phyloP scores from a whole-genome alignment of 75 land plant species.

The Isoetes taiwanensis region DNA sequence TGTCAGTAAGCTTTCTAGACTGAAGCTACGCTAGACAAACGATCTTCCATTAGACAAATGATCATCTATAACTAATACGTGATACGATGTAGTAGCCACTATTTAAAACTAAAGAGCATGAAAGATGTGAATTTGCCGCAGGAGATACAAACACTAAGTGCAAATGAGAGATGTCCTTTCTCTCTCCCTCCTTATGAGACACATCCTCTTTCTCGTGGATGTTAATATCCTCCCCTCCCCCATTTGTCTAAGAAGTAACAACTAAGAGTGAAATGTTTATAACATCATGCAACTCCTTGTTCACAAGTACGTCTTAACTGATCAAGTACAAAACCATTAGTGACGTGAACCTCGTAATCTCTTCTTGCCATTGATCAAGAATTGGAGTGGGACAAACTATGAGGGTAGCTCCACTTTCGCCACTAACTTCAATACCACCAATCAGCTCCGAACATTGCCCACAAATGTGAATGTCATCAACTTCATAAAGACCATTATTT shows the following conservation, averaged over 20 bases:
- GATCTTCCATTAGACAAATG: too few relatives aligned
- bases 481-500: constrained; percentile 17
- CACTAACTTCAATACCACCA: constrained; percentile 45
- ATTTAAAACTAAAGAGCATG: too few relatives aligned
- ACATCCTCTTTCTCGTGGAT: too few relatives aligned
- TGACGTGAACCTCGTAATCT: constrained; percentile 37
- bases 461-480: constrained; percentile 40
- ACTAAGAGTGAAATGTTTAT: too few relatives aligned
- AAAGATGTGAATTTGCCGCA: too few relatives aligned
- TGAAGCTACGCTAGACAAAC: neutral
- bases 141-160: too few relatives aligned
- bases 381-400: constrained; percentile 91
- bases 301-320: neutral
- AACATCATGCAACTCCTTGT: neutral
- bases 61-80: too few relatives aligned
- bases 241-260: too few relatives aligned
- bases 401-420: constrained; percentile 70
- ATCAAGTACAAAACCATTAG: neutral
- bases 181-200: too few relatives aligned
- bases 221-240: too few relatives aligned
- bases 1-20: neutral
- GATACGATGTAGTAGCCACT: too few relatives aligned
- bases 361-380: constrained; percentile 81
- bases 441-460: constrained; percentile 53
- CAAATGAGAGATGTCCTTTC: too few relatives aligned